phyloP scores from a whole-genome alignment of 164 flowering plant species.

The Chimonanthus salicifolius region DNA sequence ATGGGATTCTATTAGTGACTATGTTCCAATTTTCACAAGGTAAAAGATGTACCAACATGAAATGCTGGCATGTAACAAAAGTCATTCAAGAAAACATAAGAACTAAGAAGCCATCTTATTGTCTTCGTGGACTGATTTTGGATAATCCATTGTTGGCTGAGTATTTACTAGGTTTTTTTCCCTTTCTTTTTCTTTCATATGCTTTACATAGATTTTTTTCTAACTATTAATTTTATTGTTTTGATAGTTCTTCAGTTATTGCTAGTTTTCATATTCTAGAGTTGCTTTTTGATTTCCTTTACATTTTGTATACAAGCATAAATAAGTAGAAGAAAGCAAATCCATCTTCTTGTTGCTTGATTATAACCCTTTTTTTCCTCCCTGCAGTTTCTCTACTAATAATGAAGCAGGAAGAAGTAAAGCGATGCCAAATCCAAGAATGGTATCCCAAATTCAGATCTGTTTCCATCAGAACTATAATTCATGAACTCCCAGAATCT shows the following conservation, averaged over 20 bases:
- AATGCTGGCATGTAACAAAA: background rate
- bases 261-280: background rate
- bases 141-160: background rate
- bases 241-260: background rate
- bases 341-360: background rate
- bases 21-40: background rate
- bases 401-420: slow-evolving; percentile 68
- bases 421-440: slow-evolving; percentile 83
- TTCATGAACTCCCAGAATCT: slow-evolving; percentile 78
- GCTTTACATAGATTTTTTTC: no score
- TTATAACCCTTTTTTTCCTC: background rate
- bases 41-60: background rate
- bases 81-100: background rate
- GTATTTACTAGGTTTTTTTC: background rate
- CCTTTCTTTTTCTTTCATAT: background rate
- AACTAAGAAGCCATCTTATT: background rate
- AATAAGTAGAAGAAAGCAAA: background rate
- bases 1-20: background rate
- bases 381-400: background rate
- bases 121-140: background rate
- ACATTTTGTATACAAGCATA: background rate
- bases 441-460: slow-evolving; percentile 88
- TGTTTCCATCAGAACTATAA: slow-evolving; percentile 54
- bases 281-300: background rate
- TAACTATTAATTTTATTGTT: no score